Percentiles rank a stretch among this genome's conserved stretches.
Conservation (phyloP, 208 protist genomes). For the Lotmaria passim region DNA sequence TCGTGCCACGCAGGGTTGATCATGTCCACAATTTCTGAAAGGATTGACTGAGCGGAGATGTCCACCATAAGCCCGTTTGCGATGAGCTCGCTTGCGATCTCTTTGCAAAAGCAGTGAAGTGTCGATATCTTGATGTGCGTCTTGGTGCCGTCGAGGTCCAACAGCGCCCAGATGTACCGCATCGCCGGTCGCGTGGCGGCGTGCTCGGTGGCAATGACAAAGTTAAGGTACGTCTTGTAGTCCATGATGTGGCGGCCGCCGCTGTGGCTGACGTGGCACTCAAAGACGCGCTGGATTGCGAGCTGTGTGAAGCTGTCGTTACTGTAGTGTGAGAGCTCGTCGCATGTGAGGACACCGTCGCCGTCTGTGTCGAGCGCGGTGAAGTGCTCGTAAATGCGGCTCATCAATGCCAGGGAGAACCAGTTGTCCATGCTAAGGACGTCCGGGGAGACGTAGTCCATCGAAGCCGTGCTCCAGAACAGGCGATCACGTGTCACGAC, state of each 20-base stretch:
- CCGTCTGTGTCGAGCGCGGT: conserved; percentile 82
- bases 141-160: conserved; percentile 81
- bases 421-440: conserved; percentile 87
- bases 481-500: conserved; percentile 56
- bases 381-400: conserved; percentile 91
- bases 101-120: conserved; percentile 87
- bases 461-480: conserved; percentile 83
- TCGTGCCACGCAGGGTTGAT: conserved; percentile 89
- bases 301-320: conserved; percentile 84
- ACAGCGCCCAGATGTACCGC: conserved; percentile 86
- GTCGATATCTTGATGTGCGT: conserved; percentile 64
- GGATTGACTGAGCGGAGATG: conserved; percentile 81
- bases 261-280: conserved; percentile 86
- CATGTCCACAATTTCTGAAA: conserved; percentile 92
- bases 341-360: conserved; percentile 82
- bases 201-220: conserved; percentile 93
- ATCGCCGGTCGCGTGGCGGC: conserved; percentile 75
- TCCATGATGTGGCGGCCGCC: conserved; percentile 84
- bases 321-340: conserved; percentile 84
- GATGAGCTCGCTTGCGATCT: conserved; percentile 78
- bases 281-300: conserved; percentile 87
- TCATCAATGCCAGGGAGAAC: conserved; percentile 88
- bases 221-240: conserved; percentile 93
- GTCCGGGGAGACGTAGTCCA: conserved; percentile 62
- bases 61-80: conserved; percentile 77